Evolutionary conservation across 78 protist species (phyloP).

Genomic region (Paratrimastix pyriformis): DNA sequence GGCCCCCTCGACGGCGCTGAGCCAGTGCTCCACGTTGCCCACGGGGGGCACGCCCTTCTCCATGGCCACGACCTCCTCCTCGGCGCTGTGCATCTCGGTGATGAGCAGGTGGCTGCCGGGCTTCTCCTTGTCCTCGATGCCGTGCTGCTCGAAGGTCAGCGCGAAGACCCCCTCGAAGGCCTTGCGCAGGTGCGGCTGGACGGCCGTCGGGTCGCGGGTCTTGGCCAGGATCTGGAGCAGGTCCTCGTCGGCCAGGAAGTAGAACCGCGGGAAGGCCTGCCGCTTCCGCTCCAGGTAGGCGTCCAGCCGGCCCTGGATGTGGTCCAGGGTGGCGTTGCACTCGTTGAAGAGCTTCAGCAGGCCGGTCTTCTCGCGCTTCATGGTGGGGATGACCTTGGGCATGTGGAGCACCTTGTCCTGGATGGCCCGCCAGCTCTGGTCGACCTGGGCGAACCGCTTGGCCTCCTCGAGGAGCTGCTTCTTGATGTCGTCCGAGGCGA

Average conservation of each 20-base stretch:
- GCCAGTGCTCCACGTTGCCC: constrained; percentile 65
- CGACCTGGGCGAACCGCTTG: constrained; percentile 43
- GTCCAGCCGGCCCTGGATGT: constrained; percentile 38
- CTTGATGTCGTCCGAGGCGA: constrained; percentile 53
- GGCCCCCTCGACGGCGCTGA: constrained; percentile 37
- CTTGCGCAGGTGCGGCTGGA: constrained; percentile 69
- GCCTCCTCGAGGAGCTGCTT: constrained; percentile 56
- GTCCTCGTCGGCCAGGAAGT: constrained; percentile 62
- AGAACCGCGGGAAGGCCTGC: constrained; percentile 60
- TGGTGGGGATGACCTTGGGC: constrained; percentile 32
- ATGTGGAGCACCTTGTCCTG: constrained; percentile 27
- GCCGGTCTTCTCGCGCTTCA: background rate
- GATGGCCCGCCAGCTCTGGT: constrained; percentile 37
- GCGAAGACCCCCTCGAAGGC: constrained; percentile 61
- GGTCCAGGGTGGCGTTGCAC: constrained; percentile 39
- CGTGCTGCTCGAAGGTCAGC: constrained; percentile 34
- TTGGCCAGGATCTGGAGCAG: constrained; percentile 58
- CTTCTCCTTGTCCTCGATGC: too few relatives aligned
- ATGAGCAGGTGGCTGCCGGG: too few relatives aligned
- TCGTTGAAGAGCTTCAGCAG: constrained; percentile 29
- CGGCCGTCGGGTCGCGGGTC: constrained; percentile 55
- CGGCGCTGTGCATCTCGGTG: constrained; percentile 40
- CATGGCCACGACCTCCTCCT: constrained; percentile 43
- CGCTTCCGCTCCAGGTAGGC: constrained; percentile 63
- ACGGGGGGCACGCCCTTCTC: constrained; percentile 11